Percentiles rank a stretch among this genome's conserved stretches.
Evolutionary conservation across 768 basidiomycete genomes (phyloP).

Genomic region (Saitozyma sp.): DNA sequence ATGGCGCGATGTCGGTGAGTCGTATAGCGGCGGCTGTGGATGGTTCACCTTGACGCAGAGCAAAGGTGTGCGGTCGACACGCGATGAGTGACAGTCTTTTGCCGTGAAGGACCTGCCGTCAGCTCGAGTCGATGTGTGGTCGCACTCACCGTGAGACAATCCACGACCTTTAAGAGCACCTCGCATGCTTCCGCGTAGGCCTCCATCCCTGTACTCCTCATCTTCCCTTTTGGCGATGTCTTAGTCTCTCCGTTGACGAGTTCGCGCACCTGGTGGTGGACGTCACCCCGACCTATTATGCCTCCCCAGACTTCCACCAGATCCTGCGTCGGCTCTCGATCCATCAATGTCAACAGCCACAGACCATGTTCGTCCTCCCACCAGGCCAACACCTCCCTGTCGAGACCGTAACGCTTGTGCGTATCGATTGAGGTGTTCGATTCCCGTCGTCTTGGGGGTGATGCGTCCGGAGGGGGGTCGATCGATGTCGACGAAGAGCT

Average conservation of each 20-base stretch:
- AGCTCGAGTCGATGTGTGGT: background rate
- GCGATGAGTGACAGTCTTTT: conserved; percentile 10
- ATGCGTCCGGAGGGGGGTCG: background rate
- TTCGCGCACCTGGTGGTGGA: background rate
- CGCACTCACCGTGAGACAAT: conserved; percentile 19
- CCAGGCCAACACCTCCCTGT: conserved; percentile 18
- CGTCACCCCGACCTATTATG: background rate
- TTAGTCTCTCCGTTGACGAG: background rate
- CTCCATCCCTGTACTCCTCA: background rate
- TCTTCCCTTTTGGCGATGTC: background rate
- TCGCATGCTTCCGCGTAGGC: conserved; percentile 11
- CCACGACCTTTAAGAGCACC: conserved; percentile 11
- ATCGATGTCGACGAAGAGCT: too few relatives aligned
- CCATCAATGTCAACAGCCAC: conserved; percentile 18
- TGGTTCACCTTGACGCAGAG: background rate
- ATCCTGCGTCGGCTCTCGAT: background rate
- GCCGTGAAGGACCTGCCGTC: conserved; percentile 13
- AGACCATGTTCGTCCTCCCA: conserved; percentile 28
- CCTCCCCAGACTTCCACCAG: conserved; percentile 5
- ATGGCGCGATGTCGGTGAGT: conserved; percentile 6
- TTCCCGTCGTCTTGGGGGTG: background rate
- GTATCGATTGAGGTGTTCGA: background rate
- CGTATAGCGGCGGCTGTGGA: background rate
- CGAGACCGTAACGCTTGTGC: background rate
- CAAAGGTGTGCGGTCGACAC: conserved; percentile 13